These are phyloP conservation scores for Fistulinella cinereoalba DNA, from an alignment of 1,284 basidiomycete genomes.

Conservation along the genomic window DNA sequence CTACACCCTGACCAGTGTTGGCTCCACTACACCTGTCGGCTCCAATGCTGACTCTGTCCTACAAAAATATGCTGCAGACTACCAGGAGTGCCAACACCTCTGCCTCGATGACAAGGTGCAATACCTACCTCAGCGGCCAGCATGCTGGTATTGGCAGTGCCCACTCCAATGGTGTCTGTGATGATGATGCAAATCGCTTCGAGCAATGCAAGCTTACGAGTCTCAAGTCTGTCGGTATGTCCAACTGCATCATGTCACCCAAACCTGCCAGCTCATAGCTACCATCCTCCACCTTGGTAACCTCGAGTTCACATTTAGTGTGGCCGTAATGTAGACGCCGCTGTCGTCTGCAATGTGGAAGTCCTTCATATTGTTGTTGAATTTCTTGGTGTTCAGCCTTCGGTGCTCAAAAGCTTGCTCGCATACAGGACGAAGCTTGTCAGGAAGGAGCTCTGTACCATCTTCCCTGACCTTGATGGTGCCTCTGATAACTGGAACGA, in stretches of 20 bases:
- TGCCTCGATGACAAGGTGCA: slow-evolving; percentile 74
- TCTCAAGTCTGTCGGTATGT: slow-evolving; percentile 89
- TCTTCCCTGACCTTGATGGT: slow-evolving; percentile 92
- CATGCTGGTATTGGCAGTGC: slow-evolving; percentile 34
- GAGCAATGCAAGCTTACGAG: slow-evolving; percentile 93
- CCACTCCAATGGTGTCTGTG: slow-evolving; percentile 46
- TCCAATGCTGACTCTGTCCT: not conserved
- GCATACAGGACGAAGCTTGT: slow-evolving; percentile 92
- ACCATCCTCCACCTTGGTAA: slow-evolving; percentile 97
- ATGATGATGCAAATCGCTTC: slow-evolving; percentile 83
- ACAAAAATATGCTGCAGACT: slow-evolving; percentile 32
- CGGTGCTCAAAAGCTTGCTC: slow-evolving; percentile 76
- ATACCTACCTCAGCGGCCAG: slow-evolving; percentile 76
- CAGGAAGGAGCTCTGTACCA: slow-evolving; percentile 94
- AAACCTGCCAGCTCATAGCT: slow-evolving; percentile 91
- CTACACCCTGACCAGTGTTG: no score
- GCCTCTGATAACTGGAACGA: slow-evolving; percentile 92
- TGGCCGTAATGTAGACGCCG: slow-evolving; percentile 80
- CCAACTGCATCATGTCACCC: slow-evolving; percentile 90
- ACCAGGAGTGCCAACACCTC: slow-evolving; percentile 78
- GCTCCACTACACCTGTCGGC: not conserved
- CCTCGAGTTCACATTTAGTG: slow-evolving; percentile 88
- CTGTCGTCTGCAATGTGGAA: slow-evolving; percentile 81
- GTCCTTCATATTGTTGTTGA: slow-evolving; percentile 80
- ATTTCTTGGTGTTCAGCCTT: slow-evolving; percentile 81